phyloP scores from a whole-genome alignment of 2,329 filamentous ascomycete species.

The Fusarium sp. region DNA sequence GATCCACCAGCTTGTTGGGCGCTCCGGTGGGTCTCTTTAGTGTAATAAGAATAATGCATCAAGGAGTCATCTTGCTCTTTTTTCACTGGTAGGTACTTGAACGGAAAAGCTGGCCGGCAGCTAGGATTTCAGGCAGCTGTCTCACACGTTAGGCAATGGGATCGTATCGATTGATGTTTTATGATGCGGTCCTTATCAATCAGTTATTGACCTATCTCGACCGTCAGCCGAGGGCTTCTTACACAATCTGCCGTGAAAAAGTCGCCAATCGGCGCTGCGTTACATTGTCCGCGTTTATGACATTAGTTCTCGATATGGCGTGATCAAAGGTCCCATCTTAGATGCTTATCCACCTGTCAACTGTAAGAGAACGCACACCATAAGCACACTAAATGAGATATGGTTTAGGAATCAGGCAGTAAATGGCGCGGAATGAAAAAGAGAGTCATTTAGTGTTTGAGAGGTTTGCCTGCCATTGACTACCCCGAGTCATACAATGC shows the following conservation, averaged over 20 bases:
- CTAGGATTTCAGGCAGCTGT: no score
- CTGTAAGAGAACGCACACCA: slow-evolving; percentile 18
- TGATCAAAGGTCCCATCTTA: slow-evolving; percentile 30
- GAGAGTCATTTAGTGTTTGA: not conserved
- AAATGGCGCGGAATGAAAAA: not conserved
- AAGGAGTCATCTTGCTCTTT: no score
- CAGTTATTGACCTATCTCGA: accelerated
- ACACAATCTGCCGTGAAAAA: slow-evolving; percentile 24
- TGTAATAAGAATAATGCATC: not conserved
- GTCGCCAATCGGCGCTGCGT: slow-evolving; percentile 17
- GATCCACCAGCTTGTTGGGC: not conserved
- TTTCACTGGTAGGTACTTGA: no score
- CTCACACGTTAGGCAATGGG: no score
- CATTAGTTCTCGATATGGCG: slow-evolving; percentile 37
- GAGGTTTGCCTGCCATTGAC: slow-evolving; percentile 1
- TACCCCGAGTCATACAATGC: not conserved
- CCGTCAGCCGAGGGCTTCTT: accelerated
- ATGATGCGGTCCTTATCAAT: not conserved
- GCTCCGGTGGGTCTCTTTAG: not conserved
- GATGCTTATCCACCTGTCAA: slow-evolving; percentile 17
- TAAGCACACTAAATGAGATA: slow-evolving; percentile 3
- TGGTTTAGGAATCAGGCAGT: not conserved
- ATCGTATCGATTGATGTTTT: no score
- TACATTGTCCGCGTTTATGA: slow-evolving; percentile 30
- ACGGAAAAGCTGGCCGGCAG: no score